Base-by-base conservation (phyloP, 306 rosid genomes). In the Fragaria vesca region DNA sequence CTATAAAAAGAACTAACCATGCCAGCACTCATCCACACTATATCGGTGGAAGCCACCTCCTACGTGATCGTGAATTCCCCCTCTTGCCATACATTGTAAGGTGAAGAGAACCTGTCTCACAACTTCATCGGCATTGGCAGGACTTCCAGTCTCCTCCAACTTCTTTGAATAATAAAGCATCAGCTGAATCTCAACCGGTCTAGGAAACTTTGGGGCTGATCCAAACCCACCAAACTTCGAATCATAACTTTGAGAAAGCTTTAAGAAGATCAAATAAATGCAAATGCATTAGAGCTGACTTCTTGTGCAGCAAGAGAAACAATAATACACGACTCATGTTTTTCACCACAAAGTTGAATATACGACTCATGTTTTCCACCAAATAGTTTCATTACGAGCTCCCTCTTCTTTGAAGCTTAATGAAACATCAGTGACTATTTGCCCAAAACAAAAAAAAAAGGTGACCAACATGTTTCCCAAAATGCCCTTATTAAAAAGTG, bases 11-110 rank as follows among this genome's bases (percentile, higher is more conserved):
- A 79, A 87, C 88, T 81, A 70, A 94, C 98, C 98, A 78, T 94
- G 98, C 98, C 98, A 94, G 86, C 97, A 88, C 88, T 92, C 97
- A 68, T 94, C 98, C 65, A 94, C 97, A 5, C 98, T 94, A 78
- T 94, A 94, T 90, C 98, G 88, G 79, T 94, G 98, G 81, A 94
- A 94, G 36, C 98, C 98, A 38, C 98, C 97, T 79, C 98, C 98
- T 72, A 94, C 43, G 60, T 94, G 98, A 81, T 94, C 97, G 66
- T 90, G 97, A 75, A 94, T 74, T 60, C 98, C 98, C 45, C 98
- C 98, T 78, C 89, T 90, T 77, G 97, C 97, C 98, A 94, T 94
- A 85, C 91, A 87, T 82, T 92, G 88, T 87, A 94, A 85, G 84
- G 85, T 86, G 76, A 84, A 83, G 69, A 88, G 74, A 72, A 91